Base-by-base conservation (phyloP, 345 rosid species). In the Linum usitatissimum region DNA sequence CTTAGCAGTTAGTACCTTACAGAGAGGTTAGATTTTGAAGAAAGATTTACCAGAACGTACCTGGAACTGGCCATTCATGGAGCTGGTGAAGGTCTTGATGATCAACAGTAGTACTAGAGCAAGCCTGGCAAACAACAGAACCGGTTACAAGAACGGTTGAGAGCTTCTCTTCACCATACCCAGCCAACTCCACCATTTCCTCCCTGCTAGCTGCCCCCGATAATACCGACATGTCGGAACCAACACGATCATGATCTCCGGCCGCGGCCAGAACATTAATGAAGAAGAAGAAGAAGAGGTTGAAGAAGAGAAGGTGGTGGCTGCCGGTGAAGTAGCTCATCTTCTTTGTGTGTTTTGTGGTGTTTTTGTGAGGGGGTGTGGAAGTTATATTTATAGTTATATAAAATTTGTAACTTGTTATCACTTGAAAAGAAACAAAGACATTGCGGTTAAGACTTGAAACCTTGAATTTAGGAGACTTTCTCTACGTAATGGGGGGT, bases 131-230 rank as follows among this genome's bases (percentile, higher is more conserved):
- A 17, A 79, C 64, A 53, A 83, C 69, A 1, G 84, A 53, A 12
- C 92, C 92, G 4, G 85, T 69, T 59, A 81, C 71, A 2, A 83
- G 55, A 30, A 83, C 81, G 28, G 83, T 81, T 3, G 92, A 86
- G 9, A 86, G 76, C 79, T 80, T 86, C 58, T 78, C 82, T 71
- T 83, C 84, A 6, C 92, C 92, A 13, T 86, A 83, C 9, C 92
- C 92, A 17, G 86, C 92, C 74, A 78, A 62, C 21, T 77, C 69
- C 68, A 74, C 79, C 84, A 83, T 51, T 60, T 86, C 92, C 28
- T 81, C 85, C 53, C 82, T 78, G 68, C 74, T 78, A 30, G 1
- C 28, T 0, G 73, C 8, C 38, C 38, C 38, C 38, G 38, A 70
- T 1, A 42, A 21, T 61, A 65, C 71, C 17, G 58, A 45, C 0